phyloP scores from a whole-genome alignment of 1,139 yeast species.

The Starmera stellimalicola region DNA sequence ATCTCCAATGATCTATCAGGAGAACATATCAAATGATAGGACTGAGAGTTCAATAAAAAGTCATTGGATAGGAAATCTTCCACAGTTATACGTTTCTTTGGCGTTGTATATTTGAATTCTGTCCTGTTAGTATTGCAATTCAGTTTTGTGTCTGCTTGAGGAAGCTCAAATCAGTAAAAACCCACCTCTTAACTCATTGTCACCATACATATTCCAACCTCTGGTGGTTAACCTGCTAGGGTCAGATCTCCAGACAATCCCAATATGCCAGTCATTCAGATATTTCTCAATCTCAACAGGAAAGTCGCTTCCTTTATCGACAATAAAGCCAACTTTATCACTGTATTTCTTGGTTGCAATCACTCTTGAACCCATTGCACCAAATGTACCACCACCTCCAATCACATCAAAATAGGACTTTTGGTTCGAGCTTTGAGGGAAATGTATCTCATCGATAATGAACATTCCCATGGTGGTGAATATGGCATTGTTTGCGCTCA shows the following conservation, averaged over 20 bases:
- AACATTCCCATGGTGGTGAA: conserved; percentile 55
- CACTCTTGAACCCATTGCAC: conserved; percentile 65
- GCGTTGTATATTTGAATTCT: conserved; percentile 45
- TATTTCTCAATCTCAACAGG: conserved; percentile 39
- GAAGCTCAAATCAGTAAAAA: conserved; percentile 18
- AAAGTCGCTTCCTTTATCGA: conserved; percentile 76
- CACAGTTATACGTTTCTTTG: conserved; percentile 55
- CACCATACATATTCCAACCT: conserved; percentile 71
- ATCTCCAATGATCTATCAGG: conserved; percentile 48
- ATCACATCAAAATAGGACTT: conserved; percentile 43
- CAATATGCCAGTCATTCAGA: conserved; percentile 54
- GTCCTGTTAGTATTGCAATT: conserved; percentile 15
- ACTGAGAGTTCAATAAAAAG: conserved; percentile 29
- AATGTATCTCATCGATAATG: conserved; percentile 81
- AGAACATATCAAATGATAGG: conserved; percentile 71
- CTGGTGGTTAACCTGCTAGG: conserved; percentile 55
- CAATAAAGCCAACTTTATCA: conserved; percentile 47
- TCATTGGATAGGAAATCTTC: conserved; percentile 41
- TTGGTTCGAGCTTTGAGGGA: conserved; percentile 32
- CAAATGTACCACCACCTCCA: conserved; percentile 90
- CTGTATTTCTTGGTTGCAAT: conserved; percentile 31
- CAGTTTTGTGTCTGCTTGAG: too few species aligned
- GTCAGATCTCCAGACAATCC: conserved; percentile 45
- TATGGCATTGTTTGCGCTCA: background rate
- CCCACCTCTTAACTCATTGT: conserved; percentile 40